Evolutionary conservation across 1,284 basidiomycete species (phyloP).

Genomic region (Puccinia novopanici): DNA sequence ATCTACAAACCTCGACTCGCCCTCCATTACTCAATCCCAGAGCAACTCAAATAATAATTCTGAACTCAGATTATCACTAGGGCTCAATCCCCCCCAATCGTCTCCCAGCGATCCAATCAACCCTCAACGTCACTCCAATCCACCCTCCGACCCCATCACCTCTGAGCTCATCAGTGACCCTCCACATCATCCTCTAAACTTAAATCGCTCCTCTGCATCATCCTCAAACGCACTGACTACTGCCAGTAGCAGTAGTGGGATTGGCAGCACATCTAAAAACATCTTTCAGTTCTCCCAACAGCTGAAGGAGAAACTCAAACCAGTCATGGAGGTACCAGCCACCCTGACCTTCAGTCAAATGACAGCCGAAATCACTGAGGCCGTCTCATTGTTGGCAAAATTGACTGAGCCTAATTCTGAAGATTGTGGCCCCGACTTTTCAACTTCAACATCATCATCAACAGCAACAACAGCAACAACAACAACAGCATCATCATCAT

Average conservation of each 20-base stretch:
- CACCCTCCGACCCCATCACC: conserved; percentile 9
- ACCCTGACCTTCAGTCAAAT: conserved; percentile 14
- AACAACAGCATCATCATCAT: not conserved
- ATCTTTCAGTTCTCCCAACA: conserved; percentile 36
- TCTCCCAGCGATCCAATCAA: not conserved
- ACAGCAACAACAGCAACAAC: no score
- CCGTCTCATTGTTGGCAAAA: conserved; percentile 22
- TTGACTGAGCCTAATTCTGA: conserved; percentile 35
- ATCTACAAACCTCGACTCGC: not conserved
- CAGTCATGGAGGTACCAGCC: conserved; percentile 14
- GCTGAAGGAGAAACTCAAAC: conserved; percentile 21
- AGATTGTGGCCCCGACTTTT: not conserved
- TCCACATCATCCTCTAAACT: not conserved
- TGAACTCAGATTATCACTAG: conserved; percentile 7
- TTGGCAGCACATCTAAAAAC: not conserved
- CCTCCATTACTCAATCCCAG: not conserved
- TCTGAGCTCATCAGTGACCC: not conserved
- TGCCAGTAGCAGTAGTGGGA: not conserved
- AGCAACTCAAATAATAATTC: not conserved
- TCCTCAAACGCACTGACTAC: not conserved
- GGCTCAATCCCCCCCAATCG: not conserved
- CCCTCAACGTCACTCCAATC: not conserved
- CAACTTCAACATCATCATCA: not conserved
- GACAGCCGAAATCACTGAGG: conserved; percentile 13
- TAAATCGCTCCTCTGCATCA: conserved; percentile 8